Percentiles rank a stretch among this genome's conserved stretches.
phyloP scores from a whole-genome alignment of 148 eudicot species.

The Silene uniflora region DNA sequence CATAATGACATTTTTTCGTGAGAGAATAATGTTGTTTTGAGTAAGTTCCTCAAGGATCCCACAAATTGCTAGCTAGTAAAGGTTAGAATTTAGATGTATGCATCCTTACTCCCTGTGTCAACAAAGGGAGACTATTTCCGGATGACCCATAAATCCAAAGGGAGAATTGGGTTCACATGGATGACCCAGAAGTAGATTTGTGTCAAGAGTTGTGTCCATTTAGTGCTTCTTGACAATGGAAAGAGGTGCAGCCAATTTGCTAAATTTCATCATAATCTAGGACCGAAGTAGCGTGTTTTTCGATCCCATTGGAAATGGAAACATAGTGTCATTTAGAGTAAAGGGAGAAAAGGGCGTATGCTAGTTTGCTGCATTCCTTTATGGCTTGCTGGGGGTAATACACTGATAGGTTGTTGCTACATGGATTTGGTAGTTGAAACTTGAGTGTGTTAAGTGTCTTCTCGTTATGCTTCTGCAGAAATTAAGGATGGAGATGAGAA shows the following conservation, averaged over 20 bases:
- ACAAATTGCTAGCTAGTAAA: not conserved
- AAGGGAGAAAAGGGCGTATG: not conserved
- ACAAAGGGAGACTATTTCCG: not conserved
- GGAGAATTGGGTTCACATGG: not conserved
- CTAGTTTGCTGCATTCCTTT: slow-evolving; percentile 2
- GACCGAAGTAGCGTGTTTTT: not conserved
- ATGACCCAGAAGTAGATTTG: not conserved
- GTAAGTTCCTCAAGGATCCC: not conserved
- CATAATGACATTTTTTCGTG: not conserved
- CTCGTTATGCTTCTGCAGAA: slow-evolving; percentile 36
- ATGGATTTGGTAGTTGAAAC: not conserved
- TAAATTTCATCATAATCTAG: not conserved
- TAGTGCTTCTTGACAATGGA: not conserved
- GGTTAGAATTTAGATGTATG: not conserved
- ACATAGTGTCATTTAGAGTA: not conserved
- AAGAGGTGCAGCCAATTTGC: not conserved
- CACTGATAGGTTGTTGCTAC: not conserved
- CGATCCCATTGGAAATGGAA: not conserved
- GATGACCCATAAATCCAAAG: not conserved
- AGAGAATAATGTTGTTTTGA: not conserved
- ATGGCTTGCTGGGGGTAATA: not conserved
- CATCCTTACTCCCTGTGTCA: not conserved
- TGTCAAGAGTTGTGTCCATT: not conserved
- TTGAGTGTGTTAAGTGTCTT: not conserved
- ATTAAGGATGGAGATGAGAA: slow-evolving; percentile 77